phyloP scores from a whole-genome alignment of 257 asterid genomes.

The Euphrasia confusa region DNA sequence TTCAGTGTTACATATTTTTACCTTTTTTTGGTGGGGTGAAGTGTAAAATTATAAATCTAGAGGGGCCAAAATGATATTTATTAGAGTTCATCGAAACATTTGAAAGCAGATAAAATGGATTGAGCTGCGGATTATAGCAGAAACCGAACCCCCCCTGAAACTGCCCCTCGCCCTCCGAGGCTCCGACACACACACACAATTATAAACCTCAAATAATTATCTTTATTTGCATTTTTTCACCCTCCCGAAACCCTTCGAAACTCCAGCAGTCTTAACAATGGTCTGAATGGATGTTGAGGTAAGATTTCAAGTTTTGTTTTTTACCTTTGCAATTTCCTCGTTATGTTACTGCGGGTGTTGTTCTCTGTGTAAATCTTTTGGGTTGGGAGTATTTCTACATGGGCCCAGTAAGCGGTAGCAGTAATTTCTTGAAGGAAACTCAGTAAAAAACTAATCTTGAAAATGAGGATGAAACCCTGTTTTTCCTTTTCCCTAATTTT shows the following conservation, averaged over 20 bases:
- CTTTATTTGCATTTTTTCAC: neutral
- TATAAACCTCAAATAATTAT: too few species aligned
- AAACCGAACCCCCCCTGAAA: slow-evolving; percentile 22
- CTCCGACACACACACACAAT: neutral
- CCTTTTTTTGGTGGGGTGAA: neutral
- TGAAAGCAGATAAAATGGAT: slow-evolving; percentile 31
- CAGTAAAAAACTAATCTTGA: neutral
- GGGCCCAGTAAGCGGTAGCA: neutral
- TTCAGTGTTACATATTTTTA: too few species aligned
- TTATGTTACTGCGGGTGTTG: neutral
- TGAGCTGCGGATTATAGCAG: slow-evolving; percentile 15
- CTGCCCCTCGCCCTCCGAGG: slow-evolving; percentile 18
- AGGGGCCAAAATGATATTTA: slow-evolving; percentile 19
- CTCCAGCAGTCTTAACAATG: neutral
- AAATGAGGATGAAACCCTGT: slow-evolving; percentile 6
- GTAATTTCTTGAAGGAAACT: too few species aligned
- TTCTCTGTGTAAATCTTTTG: neutral
- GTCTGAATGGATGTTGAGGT: slow-evolving; percentile 21
- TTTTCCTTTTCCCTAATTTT: neutral
- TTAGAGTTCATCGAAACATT: slow-evolving; percentile 9
- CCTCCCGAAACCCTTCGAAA: neutral
- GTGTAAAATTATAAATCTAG: neutral
- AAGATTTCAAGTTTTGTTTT: slow-evolving; percentile 13
- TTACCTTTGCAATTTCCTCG: neutral
- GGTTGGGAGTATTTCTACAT: neutral